Evolutionary conservation across 768 basidiomycete species (phyloP), one percentile per base, ranked within the genome.

Genomic region (Lactarius trivialis): DNA sequence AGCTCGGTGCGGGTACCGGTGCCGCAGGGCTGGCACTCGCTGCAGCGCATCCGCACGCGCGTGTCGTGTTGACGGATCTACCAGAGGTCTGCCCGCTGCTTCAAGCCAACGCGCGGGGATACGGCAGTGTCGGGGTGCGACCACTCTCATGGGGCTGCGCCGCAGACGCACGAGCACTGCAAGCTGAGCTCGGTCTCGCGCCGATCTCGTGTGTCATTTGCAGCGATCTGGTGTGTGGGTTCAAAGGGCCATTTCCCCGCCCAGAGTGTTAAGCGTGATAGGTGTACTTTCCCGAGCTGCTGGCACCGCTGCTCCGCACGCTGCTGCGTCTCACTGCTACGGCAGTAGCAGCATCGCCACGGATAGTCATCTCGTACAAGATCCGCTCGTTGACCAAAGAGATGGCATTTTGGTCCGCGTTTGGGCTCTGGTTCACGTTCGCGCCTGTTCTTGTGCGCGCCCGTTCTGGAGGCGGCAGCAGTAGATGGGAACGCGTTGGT

Each of bases 201-300:
- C 64, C 45, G 33, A 68, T 83, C 56, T 86, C 85, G 1, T 88
- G 91, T 69, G 80, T 94, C 50, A 71, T 93, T 24, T 90, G 91
- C 73, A 93, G 92, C 70, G 91, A 93, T 73, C 79, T 94, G 58
- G 91, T 91, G 74, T 70, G 85, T 79, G 30, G 30, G 30, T 30
- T 30, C n/a, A 7, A 32, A 43, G 55, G 45, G 26, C 28, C n/a
- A 12, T 28, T 24, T 32, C 11, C 36, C 53, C 60, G 4, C 28
- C 28, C n/a, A 17, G n/a, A 24, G 30, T 63, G 19, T 30, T 41
- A n/a, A 32, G 55, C 54, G 19, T 65, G n/a, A 63, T 66, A 93
- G 88, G 82, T 95, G 14, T 95, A 95, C 73, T 94, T 94, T 69
- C 89, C 90, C 0, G 83, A 89, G 61, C 81, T 95, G 1, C 78